Conservation (phyloP, 306 rosid genomes). For the Vigna angularis region DNA sequence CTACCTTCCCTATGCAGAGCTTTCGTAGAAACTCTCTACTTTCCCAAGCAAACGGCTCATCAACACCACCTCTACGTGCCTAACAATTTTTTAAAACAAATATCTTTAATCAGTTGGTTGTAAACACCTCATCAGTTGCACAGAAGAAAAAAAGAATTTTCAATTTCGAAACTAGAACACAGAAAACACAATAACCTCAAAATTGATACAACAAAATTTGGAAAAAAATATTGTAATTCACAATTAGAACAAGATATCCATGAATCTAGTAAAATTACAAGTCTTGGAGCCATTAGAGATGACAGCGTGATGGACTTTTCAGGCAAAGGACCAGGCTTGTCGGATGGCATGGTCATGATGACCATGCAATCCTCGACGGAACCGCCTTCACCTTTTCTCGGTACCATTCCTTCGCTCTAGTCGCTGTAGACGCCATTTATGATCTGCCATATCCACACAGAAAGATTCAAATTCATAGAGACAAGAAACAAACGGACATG, state of each 20-base stretch:
- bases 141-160: background rate
- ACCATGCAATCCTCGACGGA: constrained; percentile 92
- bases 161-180: background rate
- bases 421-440: constrained; percentile 77
- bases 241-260: background rate
- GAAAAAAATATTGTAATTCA: background rate
- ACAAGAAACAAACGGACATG: no score
- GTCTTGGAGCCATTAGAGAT: constrained; percentile 82
- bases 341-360: constrained; percentile 68
- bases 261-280: constrained; percentile 54
- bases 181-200: background rate
- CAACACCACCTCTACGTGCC: constrained; percentile 82
- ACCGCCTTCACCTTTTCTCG: constrained; percentile 88
- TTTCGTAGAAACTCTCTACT: constrained; percentile 86
- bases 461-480: constrained; percentile 3
- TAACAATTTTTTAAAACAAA: constrained; percentile 28
- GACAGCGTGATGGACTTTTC: constrained; percentile 82
- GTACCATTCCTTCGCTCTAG: constrained; percentile 79
- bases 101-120: background rate
- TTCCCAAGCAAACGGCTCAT: constrained; percentile 93
- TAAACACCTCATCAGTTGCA: background rate
- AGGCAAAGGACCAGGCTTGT: constrained; percentile 85
- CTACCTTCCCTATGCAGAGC: constrained; percentile 87
- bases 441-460: constrained; percentile 30
- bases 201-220: background rate